Evolutionary conservation across 1,284 basidiomycete species (phyloP).

Genomic region (Apiotrichum laibachii): DNA sequence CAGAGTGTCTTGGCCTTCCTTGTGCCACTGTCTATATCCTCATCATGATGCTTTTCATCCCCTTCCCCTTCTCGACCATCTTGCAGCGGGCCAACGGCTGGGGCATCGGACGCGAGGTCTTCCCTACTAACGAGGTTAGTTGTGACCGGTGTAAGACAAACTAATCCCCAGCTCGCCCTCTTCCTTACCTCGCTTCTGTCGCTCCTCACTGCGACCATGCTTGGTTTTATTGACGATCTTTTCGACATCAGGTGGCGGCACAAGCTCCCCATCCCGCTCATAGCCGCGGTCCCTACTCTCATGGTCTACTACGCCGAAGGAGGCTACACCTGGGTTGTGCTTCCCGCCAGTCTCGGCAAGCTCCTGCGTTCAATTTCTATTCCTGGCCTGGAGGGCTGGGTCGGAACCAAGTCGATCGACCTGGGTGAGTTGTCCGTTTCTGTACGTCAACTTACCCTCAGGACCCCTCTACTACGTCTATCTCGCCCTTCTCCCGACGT

Average conservation of each 20-base stretch:
- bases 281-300: conserved; percentile 89
- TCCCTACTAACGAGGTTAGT: conserved; percentile 81
- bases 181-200: conserved; percentile 91
- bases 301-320: conserved; percentile 94
- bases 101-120: conserved; percentile 54
- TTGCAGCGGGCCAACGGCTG: conserved; percentile 46
- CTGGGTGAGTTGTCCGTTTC: conserved; percentile 61
- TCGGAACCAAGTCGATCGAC: conserved; percentile 68
- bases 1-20: conserved; percentile 89
- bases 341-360: conserved; percentile 73
- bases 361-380: conserved; percentile 53
- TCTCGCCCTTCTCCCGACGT: conserved; percentile 93
- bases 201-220: conserved; percentile 83
- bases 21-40: conserved; percentile 86
- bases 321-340: conserved; percentile 90
- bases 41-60: conserved; percentile 79
- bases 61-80: conserved; percentile 77
- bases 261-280: conserved; percentile 94
- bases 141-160: not conserved
- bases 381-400: conserved; percentile 25
- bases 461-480: conserved; percentile 81
- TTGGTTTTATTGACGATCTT: conserved; percentile 95
- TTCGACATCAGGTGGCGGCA: conserved; percentile 99
- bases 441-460: not conserved
- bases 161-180: conserved; percentile 65